Evolutionary conservation across 78 protist species (phyloP).

Genomic region (Acrasis kona): DNA sequence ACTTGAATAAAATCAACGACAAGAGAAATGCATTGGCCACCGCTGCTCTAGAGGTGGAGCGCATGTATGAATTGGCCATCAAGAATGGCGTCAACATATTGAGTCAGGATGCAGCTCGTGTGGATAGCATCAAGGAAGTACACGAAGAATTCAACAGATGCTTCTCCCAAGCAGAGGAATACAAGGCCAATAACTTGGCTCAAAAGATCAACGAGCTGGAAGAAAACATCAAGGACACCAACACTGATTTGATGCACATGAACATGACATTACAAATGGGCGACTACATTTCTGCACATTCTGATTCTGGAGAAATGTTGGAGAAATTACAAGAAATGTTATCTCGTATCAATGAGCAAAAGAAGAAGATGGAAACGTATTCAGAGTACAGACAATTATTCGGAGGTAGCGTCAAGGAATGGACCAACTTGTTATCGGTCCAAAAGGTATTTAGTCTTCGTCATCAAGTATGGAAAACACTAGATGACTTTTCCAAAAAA

Average conservation of each 20-base stretch:
- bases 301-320: constrained; percentile 1
- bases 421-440: constrained; percentile 3
- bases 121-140: neutral
- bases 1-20: constrained; percentile 13
- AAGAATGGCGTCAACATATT: neutral
- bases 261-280: neutral
- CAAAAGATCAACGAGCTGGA: neutral
- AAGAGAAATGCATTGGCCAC: constrained; percentile 1
- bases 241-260: neutral
- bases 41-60: neutral
- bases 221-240: neutral
- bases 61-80: constrained; percentile 7
- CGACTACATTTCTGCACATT: neutral
- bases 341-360: neutral
- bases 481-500: constrained; percentile 20
- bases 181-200: neutral
- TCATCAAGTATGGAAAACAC: constrained; percentile 33
- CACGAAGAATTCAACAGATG: constrained; percentile 9
- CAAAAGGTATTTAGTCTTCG: constrained; percentile 14
- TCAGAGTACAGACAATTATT: constrained; percentile 22
- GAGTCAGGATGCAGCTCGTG: neutral
- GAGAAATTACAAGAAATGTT: neutral
- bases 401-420: neutral
- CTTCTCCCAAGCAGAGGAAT: constrained; percentile 1
- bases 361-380: constrained; percentile 2